Percentiles rank a stretch among this genome's conserved stretches.
Conservation (phyloP, 176 grass and related monocot genomes). For the Musa schizocarpa region DNA sequence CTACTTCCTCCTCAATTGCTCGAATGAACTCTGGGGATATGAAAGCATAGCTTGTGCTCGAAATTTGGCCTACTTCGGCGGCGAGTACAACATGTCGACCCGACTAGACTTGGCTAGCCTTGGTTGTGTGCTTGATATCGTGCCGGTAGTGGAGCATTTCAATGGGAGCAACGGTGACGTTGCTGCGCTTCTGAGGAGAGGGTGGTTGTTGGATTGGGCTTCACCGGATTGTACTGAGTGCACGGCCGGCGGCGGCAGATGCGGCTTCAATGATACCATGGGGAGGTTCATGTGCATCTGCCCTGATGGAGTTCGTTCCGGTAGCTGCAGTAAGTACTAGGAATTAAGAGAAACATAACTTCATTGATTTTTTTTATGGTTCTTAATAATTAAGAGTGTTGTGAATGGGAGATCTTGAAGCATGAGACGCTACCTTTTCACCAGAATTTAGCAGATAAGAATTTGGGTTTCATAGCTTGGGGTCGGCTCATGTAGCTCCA, state of each 20-base stretch:
- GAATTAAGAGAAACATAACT: too few relatives aligned
- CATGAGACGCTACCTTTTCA: background rate
- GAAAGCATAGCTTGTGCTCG: background rate
- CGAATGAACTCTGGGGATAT: background rate
- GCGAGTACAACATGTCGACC: slow-evolving; percentile 8
- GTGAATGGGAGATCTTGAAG: too few relatives aligned
- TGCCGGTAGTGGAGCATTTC: slow-evolving; percentile 22
- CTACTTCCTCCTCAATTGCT: slow-evolving; percentile 34
- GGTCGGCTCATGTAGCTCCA: too few relatives aligned
- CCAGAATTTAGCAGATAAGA: too few relatives aligned
- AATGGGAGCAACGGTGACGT: background rate
- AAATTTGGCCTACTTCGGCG: slow-evolving; percentile 3
- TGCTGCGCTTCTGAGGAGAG: slow-evolving; percentile 14
- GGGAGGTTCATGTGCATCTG: slow-evolving; percentile 20
- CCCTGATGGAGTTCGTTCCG: background rate
- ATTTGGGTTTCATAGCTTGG: too few relatives aligned
- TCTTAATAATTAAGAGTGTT: too few relatives aligned
- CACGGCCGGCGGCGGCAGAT: background rate
- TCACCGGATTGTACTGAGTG: slow-evolving; percentile 4
- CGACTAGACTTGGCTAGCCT: background rate
- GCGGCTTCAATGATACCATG: background rate
- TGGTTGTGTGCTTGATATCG: slow-evolving; percentile 16
- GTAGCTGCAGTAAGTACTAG: slow-evolving; percentile 15
- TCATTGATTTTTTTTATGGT: too few relatives aligned
- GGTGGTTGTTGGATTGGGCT: slow-evolving; percentile 32